Conservation (phyloP, 75 land plant genomes). For the Cupressus sempervirens region DNA sequence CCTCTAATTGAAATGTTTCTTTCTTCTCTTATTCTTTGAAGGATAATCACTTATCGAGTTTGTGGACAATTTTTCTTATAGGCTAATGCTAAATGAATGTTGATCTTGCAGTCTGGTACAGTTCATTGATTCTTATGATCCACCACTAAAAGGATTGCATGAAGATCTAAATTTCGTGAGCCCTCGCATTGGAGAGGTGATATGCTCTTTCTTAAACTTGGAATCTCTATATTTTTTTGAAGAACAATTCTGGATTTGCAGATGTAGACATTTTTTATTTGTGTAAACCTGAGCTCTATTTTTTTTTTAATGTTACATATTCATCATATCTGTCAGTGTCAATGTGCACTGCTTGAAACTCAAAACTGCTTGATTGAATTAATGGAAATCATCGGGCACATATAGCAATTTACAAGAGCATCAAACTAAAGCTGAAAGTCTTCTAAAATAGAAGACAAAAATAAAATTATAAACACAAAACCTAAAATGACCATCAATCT, state of each 20-base stretch:
- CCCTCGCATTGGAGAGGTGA: slow-evolving; percentile 97
- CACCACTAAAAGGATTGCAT: slow-evolving; percentile 93
- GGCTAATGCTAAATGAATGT: not conserved
- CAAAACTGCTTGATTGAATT: no score
- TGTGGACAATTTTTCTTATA: not conserved
- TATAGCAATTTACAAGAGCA: no score
- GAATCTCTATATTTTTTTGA: not conserved
- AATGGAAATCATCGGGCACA: no score
- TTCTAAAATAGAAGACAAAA: no score
- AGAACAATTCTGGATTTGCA: not conserved
- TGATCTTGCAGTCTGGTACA: slow-evolving; percentile 73
- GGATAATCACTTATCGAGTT: not conserved
- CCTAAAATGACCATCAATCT: no score
- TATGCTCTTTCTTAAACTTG: not conserved
- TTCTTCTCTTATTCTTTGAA: not conserved
- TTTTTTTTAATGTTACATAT: not conserved
- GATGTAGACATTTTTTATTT: not conserved
- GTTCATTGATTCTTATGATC: slow-evolving; percentile 95
- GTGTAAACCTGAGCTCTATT: not conserved
- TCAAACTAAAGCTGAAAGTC: no score
- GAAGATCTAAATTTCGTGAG: slow-evolving; percentile 98
- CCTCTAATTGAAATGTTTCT: not conserved
- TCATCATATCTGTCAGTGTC: not conserved
- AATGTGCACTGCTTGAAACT: not conserved
- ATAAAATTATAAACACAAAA: no score